These are phyloP conservation scores for Isatis tinctoria DNA, from an alignment of 345 rosid species.

Conservation along the genomic window DNA sequence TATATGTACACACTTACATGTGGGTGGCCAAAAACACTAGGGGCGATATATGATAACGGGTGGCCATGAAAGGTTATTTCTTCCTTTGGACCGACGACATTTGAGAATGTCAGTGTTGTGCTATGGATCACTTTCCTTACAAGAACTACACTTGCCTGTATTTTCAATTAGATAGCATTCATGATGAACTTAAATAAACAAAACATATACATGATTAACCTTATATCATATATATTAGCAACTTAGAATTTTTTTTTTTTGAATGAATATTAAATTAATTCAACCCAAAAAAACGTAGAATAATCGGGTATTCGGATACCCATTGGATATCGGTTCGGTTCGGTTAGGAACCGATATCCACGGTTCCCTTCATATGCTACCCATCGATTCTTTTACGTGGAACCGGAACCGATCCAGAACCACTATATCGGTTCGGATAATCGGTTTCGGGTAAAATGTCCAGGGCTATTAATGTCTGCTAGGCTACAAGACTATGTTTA, in stretches of 20 bases:
- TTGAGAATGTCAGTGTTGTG: constrained; percentile 49
- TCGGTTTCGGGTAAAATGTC: too few relatives aligned
- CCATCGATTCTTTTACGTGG: too few relatives aligned
- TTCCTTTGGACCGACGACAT: constrained; percentile 53
- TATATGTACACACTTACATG: constrained; percentile 36
- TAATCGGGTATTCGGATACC: too few relatives aligned
- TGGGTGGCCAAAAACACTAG: constrained; percentile 62
- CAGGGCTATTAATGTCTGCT: too few relatives aligned
- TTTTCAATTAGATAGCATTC: background rate
- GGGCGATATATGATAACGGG: constrained; percentile 55
- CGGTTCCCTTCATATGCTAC: too few relatives aligned
- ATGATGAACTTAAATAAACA: background rate
- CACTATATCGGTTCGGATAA: too few relatives aligned
- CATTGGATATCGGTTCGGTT: too few relatives aligned
- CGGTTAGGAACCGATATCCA: too few relatives aligned
- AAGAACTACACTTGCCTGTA: constrained; percentile 45
- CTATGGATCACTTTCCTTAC: constrained; percentile 52
- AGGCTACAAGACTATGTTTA: too few relatives aligned
- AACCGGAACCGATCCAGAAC: too few relatives aligned
- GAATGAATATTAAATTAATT: too few relatives aligned
- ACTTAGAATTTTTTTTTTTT: background rate
- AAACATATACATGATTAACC: background rate
- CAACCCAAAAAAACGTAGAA: too few relatives aligned
- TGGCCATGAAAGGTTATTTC: constrained; percentile 62
- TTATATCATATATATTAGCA: background rate